These are phyloP conservation scores for Russula sp. DNA, from an alignment of 768 basidiomycete species.

Conservation along the genomic window DNA sequence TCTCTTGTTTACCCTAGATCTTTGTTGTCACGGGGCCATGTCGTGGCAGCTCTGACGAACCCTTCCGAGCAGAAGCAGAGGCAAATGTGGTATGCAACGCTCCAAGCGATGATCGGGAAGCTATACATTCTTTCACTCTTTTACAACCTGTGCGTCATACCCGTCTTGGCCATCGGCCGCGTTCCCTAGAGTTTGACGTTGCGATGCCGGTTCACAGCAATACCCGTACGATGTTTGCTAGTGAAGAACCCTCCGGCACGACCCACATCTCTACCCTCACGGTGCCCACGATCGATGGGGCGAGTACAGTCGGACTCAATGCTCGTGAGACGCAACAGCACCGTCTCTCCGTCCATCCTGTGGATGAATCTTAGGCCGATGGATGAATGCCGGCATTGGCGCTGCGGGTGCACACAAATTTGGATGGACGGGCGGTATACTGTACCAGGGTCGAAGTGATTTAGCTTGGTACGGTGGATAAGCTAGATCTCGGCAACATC, in stretches of 20 bases:
- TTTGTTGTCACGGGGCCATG: not conserved
- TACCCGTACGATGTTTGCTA: not conserved
- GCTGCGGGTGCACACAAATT: not conserved
- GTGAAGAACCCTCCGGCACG: not conserved
- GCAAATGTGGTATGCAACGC: not conserved
- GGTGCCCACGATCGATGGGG: not conserved
- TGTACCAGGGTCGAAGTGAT: not conserved
- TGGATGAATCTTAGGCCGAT: not conserved
- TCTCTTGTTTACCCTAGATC: not conserved
- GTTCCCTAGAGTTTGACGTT: conserved; percentile 20
- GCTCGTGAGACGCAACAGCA: not conserved
- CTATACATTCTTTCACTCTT: conserved; percentile 5
- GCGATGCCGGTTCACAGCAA: not conserved
- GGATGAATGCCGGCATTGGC: not conserved
- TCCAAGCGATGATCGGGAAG: conserved; percentile 4
- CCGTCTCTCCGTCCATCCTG: not conserved
- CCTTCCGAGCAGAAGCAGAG: not conserved
- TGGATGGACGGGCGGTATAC: not conserved
- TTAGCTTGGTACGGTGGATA: not conserved
- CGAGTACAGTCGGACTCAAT: not conserved
- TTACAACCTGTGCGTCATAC: not conserved
- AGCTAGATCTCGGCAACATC: not conserved
- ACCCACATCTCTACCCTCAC: not conserved
- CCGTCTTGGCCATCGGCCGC: not conserved
- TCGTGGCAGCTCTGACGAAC: not conserved